Base-by-base conservation (phyloP, 352 stramenopile species). In the Phytopythium oedochilum region DNA sequence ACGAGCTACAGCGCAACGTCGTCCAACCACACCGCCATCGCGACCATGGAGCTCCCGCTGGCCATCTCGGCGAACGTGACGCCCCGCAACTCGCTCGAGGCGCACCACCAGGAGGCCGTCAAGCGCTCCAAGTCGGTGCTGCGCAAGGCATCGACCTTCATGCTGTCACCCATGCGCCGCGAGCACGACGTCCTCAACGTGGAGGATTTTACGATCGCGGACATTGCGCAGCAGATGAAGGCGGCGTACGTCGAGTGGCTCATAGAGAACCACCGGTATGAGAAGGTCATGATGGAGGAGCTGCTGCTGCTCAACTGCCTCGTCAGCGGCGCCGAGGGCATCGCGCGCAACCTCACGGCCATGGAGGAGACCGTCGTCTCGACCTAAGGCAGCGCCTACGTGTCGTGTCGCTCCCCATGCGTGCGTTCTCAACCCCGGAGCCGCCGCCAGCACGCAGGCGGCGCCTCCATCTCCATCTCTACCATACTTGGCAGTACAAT, bases 131-230 rank as follows among this genome's bases (percentile, higher is more conserved):
- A 56, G 15, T 52, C 61, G 15, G 29, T 57, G 29, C 45, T 54
- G 20, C 48, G 48, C 48, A 54, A 54, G 17, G 52, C 63, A 8
- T 80, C 73, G 29, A 78, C 70, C 2, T 26, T 61, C 8, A 61
- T 68, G 23, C 66, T 65, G 18, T 91, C 81, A 15, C 79, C 74
- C 5, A 89, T 90, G 73, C 73, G 76, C 28, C 74, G 77, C n/a
- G 64, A 88, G 32, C 83, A 92, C 68, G 81, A 94, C 29, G 75
- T 94, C 36, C 50, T 92, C 10, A 92, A 92, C 57, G 77, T 93
- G 2, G 82, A 89, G 34, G 83, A 89, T 55, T 93, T 93, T 38
- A 80, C 68, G 12, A 72, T 89, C 8, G 70, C 67, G 31, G 81
- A 92, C 28, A 89, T 90, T 25, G 81, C 83, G 0, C 61, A 64